Evolutionary conservation across 805 yeast genomes (phyloP), one percentile per base, ranked within the genome.

Genomic region (Saccharomycopsis schoenii): DNA sequence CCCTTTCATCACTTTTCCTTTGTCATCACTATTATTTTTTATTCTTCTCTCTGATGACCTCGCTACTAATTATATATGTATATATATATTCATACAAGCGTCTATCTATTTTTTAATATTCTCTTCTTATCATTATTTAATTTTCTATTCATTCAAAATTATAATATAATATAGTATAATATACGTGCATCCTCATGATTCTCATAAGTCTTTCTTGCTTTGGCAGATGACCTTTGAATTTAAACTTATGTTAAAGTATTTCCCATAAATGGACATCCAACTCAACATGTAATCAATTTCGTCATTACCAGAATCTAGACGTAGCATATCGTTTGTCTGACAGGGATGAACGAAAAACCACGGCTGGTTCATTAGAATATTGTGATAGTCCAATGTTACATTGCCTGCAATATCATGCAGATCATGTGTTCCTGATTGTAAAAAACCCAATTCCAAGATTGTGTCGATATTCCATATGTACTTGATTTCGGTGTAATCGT

Each of bases 331-430:
- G 15, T 55, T 43, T 8, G 55, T 37, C 29, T 21, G 55, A 37
- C 61, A 59, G 25, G 61, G 58, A 43, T 55, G 58, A 17, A 59
- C 12, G 17, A 36, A 59, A 37, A 55, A 55, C 58, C 58, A 59
- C 12, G 56, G 51, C n/a, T 42, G 34, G 37, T 34, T 24, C 5
- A 29, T 17, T n/a, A 59, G 40, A 2, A 55, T 40, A 19, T 54
- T n/a, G 36, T 55, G 58, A 25, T 55, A 59, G 12, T 59, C 56
- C 17, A 59, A 17, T 47, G 52, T 21, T 47, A 47, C n/a, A 21
- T 47, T 47, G 10, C n/a, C 9, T 1, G 34, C 5, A 24, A 47
- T 29, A 29, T 29, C 34, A 29, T 4, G 6, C 6, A 4, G 34
- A 37, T 12, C 50, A 17, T 11, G 4, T 9, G 10, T 19, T 10